Evolutionary conservation across 2,329 filamentous ascomycete genomes (phyloP), one percentile per base, ranked within the genome.

Genomic region (Penicillium verrucosum): DNA sequence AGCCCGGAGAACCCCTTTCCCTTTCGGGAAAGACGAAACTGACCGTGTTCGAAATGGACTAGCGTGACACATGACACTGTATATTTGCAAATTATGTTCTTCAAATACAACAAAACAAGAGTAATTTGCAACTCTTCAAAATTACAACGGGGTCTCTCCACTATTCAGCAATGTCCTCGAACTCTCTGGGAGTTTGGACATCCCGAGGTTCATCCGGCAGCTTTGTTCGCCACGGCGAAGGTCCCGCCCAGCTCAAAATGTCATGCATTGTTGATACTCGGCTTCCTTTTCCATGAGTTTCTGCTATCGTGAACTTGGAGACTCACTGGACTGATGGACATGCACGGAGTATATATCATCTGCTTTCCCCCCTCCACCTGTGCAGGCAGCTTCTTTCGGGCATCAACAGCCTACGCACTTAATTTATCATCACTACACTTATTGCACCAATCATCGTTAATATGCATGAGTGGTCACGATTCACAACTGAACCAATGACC

Each of bases 401-500:
- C 32, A 41, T 49, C 18, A 6, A 29, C 10, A 10, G 18, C 30
- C 27, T 56, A 38, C 52, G 34, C n/a, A 14, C 4, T 47, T 48
- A 45, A 30, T 47, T 41, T 38, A 21, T 44, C 12, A 43, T 42
- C 30, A 14, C 38, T 30, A 16, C 42, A 40, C 40, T 18, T 30
- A 14, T 44, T 36, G 21, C 40, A 45, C 40, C 14, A 44, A 36
- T 45, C 27, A 7, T 21, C 29, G 11, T 36, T 36, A 54, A 8
- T 34, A 34, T 25, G 27, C 10, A 38, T 42, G 34, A 40, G 30
- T 27, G 48, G 34, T 41, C 51, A 50, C 43, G n/a, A 42, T 18
- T 42, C 44, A 5, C 52, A 63, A 52, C 56, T 56, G 60, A 59
- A 14, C 62, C 63, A 65, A 65, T 65, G 41, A 50, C 21, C 41